Evolutionary conservation across 139 green algal genomes (phyloP).

Genomic region (Choricystis sp.): DNA sequence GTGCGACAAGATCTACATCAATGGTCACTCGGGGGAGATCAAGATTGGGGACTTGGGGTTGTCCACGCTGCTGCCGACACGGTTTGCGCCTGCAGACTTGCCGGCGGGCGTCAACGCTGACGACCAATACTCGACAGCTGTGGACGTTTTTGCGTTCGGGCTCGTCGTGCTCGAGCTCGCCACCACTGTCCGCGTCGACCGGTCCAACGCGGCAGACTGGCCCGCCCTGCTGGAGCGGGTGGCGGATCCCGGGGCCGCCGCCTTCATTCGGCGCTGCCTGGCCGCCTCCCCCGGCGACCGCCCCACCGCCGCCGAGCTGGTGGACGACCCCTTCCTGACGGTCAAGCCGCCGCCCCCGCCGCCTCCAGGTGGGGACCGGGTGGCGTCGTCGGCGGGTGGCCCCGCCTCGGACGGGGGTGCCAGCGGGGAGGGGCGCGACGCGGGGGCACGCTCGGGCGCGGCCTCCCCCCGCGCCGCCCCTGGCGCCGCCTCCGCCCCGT

Average conservation of each 20-base stretch:
- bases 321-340: slow-evolving; percentile 66
- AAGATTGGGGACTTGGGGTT: slow-evolving; percentile 90
- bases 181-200: slow-evolving; percentile 59
- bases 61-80: slow-evolving; percentile 57
- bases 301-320: slow-evolving; percentile 55
- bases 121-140: slow-evolving; percentile 30
- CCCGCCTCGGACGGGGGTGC: neutral
- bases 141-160: slow-evolving; percentile 95
- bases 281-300: slow-evolving; percentile 22
- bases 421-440: neutral
- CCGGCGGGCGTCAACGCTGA: slow-evolving; percentile 3
- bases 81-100: slow-evolving; percentile 24
- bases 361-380: neutral
- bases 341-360: neutral
- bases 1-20: slow-evolving; percentile 87
- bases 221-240: slow-evolving; percentile 40
- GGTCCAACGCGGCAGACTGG: slow-evolving; percentile 17
- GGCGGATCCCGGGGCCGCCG: slow-evolving; percentile 40
- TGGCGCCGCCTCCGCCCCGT: neutral
- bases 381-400: neutral
- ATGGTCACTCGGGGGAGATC: slow-evolving; percentile 78
- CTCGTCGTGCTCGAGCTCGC: slow-evolving; percentile 94
- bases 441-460: neutral
- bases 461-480: neutral
- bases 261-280: slow-evolving; percentile 73